Conservation (phyloP, 768 basidiomycete species). For the Kondoa subrosea region DNA sequence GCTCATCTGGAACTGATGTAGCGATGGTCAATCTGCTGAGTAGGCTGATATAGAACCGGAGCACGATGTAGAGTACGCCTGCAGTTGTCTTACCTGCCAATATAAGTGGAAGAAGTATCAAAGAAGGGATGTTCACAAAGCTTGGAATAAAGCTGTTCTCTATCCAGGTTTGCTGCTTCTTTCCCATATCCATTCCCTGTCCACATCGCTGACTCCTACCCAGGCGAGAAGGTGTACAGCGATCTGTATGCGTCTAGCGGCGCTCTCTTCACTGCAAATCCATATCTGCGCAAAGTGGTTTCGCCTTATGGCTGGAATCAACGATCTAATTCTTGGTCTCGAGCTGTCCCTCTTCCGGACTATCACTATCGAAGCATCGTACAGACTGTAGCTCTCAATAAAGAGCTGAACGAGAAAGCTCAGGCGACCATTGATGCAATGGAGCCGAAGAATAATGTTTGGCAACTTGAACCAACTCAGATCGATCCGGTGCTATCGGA, state of each 20-base stretch:
- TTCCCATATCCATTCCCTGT: background rate
- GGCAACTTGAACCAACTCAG: no score
- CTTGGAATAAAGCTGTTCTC: background rate
- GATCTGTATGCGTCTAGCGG: background rate
- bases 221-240: background rate
- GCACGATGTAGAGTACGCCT: constrained; percentile 19
- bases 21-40: background rate
- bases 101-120: constrained; percentile 3
- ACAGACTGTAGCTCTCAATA: constrained; percentile 21
- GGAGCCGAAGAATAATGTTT: constrained; percentile 21
- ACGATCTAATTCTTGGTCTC: background rate
- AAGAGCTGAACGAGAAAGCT: constrained; percentile 19
- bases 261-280: constrained; percentile 4
- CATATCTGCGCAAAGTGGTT: constrained; percentile 3
- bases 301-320: constrained; percentile 11
- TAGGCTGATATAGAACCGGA: constrained; percentile 22
- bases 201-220: background rate
- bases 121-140: background rate
- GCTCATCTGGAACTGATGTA: background rate
- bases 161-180: no score
- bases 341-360: background rate
- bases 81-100: constrained; percentile 14
- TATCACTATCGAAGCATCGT: constrained; percentile 8
- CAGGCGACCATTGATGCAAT: constrained; percentile 17
- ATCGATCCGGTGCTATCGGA: no score